phyloP scores from a whole-genome alignment of 768 basidiomycete genomes.

The Mycena haematopus region DNA sequence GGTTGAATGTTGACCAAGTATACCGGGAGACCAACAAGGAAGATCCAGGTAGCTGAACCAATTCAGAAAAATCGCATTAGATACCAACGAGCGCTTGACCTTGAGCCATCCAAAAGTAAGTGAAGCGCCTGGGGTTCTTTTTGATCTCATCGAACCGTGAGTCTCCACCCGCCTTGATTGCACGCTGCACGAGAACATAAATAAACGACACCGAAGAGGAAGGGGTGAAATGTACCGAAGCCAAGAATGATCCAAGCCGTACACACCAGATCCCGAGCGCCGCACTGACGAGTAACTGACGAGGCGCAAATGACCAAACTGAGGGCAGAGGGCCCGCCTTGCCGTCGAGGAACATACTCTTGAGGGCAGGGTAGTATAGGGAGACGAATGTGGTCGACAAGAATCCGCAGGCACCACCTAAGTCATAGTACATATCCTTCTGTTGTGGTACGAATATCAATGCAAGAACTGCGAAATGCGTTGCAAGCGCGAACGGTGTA shows the following conservation, averaged over 20 bases:
- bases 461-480: conserved; percentile 51
- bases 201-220: background rate
- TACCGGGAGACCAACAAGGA: conserved; percentile 71
- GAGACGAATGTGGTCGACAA: conserved; percentile 65
- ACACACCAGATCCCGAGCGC: conserved; percentile 65
- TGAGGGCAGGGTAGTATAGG: conserved; percentile 66
- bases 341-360: conserved; percentile 53
- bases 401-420: conserved; percentile 71
- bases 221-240: conserved; percentile 39
- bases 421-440: conserved; percentile 71
- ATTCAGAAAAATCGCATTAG: conserved; percentile 24
- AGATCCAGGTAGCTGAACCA: conserved; percentile 62
- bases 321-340: conserved; percentile 45
- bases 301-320: conserved; percentile 57
- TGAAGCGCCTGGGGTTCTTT: conserved; percentile 49
- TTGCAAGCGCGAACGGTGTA: conserved; percentile 9
- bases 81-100: conserved; percentile 3
- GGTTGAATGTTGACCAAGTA: conserved; percentile 68
- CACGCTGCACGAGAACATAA: conserved; percentile 34
- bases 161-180: conserved; percentile 63
- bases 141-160: conserved; percentile 68
- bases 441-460: conserved; percentile 68
- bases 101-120: conserved; percentile 67
- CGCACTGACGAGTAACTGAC: conserved; percentile 65
- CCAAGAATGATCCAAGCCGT: conserved; percentile 68